Base-by-base conservation (phyloP, 306 rosid genomes). In the Gleditsia sinensis region DNA sequence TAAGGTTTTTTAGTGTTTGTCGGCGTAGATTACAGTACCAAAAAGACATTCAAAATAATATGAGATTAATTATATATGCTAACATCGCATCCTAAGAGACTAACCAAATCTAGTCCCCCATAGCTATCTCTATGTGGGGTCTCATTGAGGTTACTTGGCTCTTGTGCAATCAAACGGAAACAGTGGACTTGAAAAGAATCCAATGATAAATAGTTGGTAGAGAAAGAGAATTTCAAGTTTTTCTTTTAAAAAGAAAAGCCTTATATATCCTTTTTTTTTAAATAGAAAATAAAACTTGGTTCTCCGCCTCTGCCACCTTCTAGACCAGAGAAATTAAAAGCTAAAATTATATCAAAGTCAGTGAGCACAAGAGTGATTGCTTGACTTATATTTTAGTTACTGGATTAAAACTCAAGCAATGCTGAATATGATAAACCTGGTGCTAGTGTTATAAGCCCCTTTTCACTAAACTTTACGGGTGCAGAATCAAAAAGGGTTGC, bases 131-230 rank as follows among this genome's bases (percentile, higher is more conserved):
- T 1, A 3, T 17, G 71, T 73, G 77, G 83, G 82, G 66, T 32
- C 78, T 24, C 20, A 9, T 59, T 49, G 60, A 16, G 71, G 60
- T 65, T 71, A 51, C 79, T 75, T 64, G 14, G 85, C 70, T 40
- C 69, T 25, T n/a, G 14, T 49, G 39, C 80, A 67, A 67, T 49
- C 67, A 42, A 69, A 33, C 39, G 67, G 76, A 42, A 69, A 33
- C 39, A 67, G 76, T 59, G 42, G 75, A 51, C 49, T 69, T 57
- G 9, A 10, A 56, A 54, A 78, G 84, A 88, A 83, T 83, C 86
- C 82, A 61, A 83, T 81, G 86, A 59, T n/a, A 54, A 55, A 33
- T 37, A 14, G 76, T 80, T 83, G 84, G 89, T 85, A 55, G 59
- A n/a, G 84, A 78, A 51, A 82, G 74, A 43, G 80, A 76, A 50